Evolutionary conservation across 768 basidiomycete species (phyloP).

Genomic region (Cystobasidium onofrii): DNA sequence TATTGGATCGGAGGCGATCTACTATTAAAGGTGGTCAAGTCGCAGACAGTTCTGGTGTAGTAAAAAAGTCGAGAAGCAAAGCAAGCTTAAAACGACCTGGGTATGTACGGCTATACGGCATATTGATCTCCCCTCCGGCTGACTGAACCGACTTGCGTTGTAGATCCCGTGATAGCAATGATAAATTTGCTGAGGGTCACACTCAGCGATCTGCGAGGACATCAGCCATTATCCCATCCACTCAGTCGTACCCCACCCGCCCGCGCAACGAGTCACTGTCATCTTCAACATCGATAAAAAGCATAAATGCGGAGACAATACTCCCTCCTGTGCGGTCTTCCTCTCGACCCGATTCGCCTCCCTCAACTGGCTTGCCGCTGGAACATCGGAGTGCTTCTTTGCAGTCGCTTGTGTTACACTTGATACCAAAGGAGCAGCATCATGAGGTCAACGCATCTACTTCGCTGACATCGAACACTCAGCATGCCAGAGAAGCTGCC

Average conservation of each 20-base stretch:
- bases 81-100: background rate
- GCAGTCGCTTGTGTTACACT: background rate
- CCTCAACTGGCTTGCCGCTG: background rate
- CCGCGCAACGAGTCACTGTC: background rate
- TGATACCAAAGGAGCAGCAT: background rate
- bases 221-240: background rate
- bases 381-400: background rate
- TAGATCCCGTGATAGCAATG: background rate
- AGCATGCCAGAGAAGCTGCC: constrained; percentile 4
- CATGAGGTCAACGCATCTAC: background rate
- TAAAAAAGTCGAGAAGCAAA: background rate
- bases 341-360: background rate
- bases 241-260: background rate
- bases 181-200: background rate
- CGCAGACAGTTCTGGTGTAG: background rate
- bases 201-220: background rate
- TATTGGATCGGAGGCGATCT: background rate
- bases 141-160: no score
- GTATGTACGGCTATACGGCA: no score
- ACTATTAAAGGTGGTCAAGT: constrained; percentile 12
- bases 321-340: background rate
- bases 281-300: background rate
- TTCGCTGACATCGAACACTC: background rate
- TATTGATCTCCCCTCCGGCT: no score
- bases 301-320: background rate